These are phyloP conservation scores for Populus euphratica DNA, from an alignment of 345 rosid genomes.

Conservation along the genomic window DNA sequence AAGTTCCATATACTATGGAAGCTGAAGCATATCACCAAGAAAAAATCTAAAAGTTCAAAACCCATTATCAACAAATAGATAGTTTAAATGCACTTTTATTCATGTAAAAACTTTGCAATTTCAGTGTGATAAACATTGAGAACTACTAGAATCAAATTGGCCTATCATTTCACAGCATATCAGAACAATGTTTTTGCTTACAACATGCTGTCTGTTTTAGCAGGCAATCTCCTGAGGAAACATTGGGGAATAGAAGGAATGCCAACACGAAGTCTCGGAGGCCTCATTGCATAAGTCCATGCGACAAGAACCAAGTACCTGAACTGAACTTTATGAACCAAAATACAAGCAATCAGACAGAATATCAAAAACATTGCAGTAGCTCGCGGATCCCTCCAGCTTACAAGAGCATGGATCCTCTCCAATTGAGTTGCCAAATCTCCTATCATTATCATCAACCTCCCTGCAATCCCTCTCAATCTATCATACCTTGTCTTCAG, in stretches of 20 bases:
- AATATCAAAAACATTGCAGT: neutral
- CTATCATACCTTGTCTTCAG: slow-evolving; percentile 30
- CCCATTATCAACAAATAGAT: neutral
- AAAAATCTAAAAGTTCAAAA: no score
- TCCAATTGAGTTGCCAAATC: slow-evolving; percentile 11
- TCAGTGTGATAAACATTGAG: neutral
- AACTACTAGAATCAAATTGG: neutral
- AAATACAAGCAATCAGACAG: neutral
- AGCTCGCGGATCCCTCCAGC: slow-evolving; percentile 12
- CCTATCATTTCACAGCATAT: neutral
- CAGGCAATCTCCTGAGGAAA: slow-evolving; percentile 7
- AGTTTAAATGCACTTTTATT: neutral
- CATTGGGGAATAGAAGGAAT: neutral
- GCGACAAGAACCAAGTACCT: neutral
- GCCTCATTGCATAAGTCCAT: slow-evolving; percentile 1
- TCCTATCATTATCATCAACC: slow-evolving; percentile 14
- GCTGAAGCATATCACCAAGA: neutral
- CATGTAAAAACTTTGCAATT: neutral
- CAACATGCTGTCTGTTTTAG: slow-evolving; percentile 1
- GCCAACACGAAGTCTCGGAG: neutral
- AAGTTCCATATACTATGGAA: neutral
- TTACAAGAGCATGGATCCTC: slow-evolving; percentile 1
- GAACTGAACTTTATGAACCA: neutral
- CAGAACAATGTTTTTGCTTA: neutral
- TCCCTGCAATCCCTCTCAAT: slow-evolving; percentile 41